Base-by-base conservation (phyloP, 495 filamentous ascomycete genomes). In the Oidiodendron maius region DNA sequence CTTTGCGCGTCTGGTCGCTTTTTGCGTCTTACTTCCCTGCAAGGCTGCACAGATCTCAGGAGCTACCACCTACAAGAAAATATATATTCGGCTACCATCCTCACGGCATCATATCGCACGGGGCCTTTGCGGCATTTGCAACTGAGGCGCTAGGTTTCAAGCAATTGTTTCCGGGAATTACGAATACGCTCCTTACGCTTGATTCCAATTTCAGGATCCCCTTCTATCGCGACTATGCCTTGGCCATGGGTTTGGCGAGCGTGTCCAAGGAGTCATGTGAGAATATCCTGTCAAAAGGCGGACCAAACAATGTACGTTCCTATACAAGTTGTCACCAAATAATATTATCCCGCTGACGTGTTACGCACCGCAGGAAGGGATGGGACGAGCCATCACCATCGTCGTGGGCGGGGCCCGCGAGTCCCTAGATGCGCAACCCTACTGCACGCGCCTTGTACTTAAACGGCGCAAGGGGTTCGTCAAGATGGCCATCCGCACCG, bases 41-140 rank as follows among this genome's bases (percentile, higher is more conserved):
- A 11, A 74, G 77, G 24, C 77, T 98, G 24, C 90, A 97, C 65
- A 85, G 91, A 48, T 89, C 87, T 30, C 74, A 83, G 55, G 67
- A 86, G 41, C 80, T 98, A 2, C 78, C 86, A 12, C 75, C 89
- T 0, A 87, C 84, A 2, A 77, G 89, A 48, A 97, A 97, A 67
- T 98, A 97, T 68, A 91, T 98, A 55, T 95, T 98, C 61, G 93
- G 94, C 6, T 44, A 44, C n/a, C 91, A 96, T 59, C 91, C 91
- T 0, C 91, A 97, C 63, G 93, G 93, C 34, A 96, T 98, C 64
- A 95, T 98, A 58, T 89, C 85, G 12, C 88, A 96, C 59, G 93
- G 93, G 30, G 93, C 94, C 1, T 96, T 93, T 65, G 88, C 86
- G 3, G 84, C 91, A 13, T 96, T 98, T 55, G 87, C 74, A 23